Evolutionary conservation across 2,329 filamentous ascomycete genomes (phyloP).

Genomic region (Venturia oleaginea): DNA sequence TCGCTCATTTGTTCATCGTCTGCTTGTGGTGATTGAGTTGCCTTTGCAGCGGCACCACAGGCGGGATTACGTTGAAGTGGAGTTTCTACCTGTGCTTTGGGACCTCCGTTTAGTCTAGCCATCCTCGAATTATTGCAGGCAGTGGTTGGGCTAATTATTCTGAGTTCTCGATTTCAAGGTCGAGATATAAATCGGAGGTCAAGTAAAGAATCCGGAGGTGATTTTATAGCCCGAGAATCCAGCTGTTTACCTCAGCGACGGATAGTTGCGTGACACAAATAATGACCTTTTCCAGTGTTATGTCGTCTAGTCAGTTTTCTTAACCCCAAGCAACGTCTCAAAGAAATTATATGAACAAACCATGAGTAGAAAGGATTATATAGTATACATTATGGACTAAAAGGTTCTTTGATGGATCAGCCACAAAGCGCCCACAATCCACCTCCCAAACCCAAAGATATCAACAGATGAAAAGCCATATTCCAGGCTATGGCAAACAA

Average conservation of each 20-base stretch:
- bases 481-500: conserved; percentile 87
- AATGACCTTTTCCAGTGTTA: neutral
- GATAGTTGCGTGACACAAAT: neutral
- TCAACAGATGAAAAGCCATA: conserved; percentile 58
- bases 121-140: neutral
- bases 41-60: neutral
- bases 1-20: neutral
- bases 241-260: neutral
- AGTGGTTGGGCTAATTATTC: too few species aligned
- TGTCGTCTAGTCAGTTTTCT: neutral
- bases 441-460: conserved; percentile 8
- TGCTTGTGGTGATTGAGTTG: neutral
- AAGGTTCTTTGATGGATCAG: neutral
- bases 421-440: conserved; percentile 11
- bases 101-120: neutral
- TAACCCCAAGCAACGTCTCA: neutral
- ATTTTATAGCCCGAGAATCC: neutral
- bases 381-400: neutral
- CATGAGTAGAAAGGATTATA: neutral
- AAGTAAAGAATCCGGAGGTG: neutral
- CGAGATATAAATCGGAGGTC: neutral
- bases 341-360: neutral
- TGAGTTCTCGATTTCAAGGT: neutral
- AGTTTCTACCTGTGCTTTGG: neutral
- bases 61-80: neutral